Base-by-base conservation (phyloP, 345 rosid genomes). In the Reutealis trisperma region DNA sequence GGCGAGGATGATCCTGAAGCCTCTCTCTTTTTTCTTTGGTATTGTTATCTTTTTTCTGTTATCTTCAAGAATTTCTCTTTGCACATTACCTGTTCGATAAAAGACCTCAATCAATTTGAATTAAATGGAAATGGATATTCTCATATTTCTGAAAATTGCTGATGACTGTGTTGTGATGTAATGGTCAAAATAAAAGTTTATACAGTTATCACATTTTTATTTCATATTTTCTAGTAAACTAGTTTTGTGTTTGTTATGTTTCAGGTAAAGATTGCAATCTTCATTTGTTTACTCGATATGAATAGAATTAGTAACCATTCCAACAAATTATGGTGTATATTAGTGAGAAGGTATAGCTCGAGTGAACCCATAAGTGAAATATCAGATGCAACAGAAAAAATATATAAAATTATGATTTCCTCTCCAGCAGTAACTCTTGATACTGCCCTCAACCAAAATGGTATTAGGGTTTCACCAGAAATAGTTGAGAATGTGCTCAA, bases 351-450 rank as follows among this genome's bases (percentile, higher is more conserved):
- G 30, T 55, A 27, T 22, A 37, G n/a, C 78, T 83, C 89, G 24
- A 76, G 72, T 22, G 89, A 82, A 76, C 70, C 82, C 79, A 76
- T 15, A 1, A 77, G 27, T 11, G 92, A 91, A n/a, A 76, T 76
- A 77, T 16, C 68, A 9, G 94, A 85, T 49, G 71, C 85, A 32
- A 68, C 83, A 81, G 68, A 64, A 54, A 63, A 24, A 49, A 81
- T 91, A 70, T 88, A 89, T 30, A 89, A 90, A 79, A 84, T 93
- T 49, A 76, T 94, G 93, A 85, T 91, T 86, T 88, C 93, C 45
- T 86, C 90, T 16, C 90, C 95, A 0, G 75, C 84, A 4, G 62
- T 65, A 7, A 88, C 89, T 37, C 93, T 94, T 62, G 88, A 91
- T 41, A 80, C 98, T n/a, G 92, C 87, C 57, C 87, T 94, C 47